A percentile compares a stretch with the other conserved stretches of the same genome.
Conservation (phyloP, 2,329 filamentous ascomycete genomes). For the Grosmannia penicillata region DNA sequence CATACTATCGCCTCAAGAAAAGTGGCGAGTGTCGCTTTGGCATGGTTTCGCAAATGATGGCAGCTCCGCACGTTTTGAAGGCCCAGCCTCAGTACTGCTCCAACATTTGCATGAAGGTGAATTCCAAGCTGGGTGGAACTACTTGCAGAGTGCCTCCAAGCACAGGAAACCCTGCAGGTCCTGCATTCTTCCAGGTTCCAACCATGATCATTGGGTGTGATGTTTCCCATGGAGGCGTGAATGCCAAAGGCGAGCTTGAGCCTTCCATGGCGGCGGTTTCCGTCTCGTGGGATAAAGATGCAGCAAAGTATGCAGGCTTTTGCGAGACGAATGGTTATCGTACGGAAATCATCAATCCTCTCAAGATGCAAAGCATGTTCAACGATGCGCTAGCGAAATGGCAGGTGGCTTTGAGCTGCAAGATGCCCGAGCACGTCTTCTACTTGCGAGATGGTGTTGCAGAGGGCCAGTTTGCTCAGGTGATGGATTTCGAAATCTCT, state of each 20-base stretch:
- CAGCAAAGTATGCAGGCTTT: conserved; percentile 61
- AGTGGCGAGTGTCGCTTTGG: conserved; percentile 73
- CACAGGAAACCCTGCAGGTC: conserved; percentile 13
- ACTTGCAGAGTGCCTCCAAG: conserved; percentile 37
- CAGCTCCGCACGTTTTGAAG: conserved; percentile 52
- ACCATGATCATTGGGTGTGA: conserved; percentile 86
- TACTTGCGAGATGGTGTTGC: conserved; percentile 91
- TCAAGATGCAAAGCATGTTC: conserved; percentile 54
- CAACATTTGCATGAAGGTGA: conserved; percentile 94
- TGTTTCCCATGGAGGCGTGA: conserved; percentile 66
- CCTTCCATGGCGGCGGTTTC: conserved; percentile 81
- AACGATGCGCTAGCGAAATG: conserved; percentile 49
- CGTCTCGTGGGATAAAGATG: conserved; percentile 58
- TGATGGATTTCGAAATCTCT: conserved; percentile 63
- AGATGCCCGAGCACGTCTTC: conserved; percentile 62
- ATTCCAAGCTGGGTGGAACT: conserved; percentile 80
- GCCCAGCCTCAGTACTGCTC: conserved; percentile 72
- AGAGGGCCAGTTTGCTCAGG: conserved; percentile 69
- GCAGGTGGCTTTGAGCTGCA: conserved; percentile 31
- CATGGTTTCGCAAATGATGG: conserved; percentile 73
- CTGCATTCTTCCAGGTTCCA: conserved; percentile 29
- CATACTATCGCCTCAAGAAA: conserved; percentile 82
- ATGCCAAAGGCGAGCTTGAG: conserved; percentile 32
- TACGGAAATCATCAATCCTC: conserved; percentile 58
- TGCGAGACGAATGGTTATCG: conserved; percentile 74